Conservation (phyloP, 2,329 filamentous ascomycete genomes). For the Penicillium vulpinum region DNA sequence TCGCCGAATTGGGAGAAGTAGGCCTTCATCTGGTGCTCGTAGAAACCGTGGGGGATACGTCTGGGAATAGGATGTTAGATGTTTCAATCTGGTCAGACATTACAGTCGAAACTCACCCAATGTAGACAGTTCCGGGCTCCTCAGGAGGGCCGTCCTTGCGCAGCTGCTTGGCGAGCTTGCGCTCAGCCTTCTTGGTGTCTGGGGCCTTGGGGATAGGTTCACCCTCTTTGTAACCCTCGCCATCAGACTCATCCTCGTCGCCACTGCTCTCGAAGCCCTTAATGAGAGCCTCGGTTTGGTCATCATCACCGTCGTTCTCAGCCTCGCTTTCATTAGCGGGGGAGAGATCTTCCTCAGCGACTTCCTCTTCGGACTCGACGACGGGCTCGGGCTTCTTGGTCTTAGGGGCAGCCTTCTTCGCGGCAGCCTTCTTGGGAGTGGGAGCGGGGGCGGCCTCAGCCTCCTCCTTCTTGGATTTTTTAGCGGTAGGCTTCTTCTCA, state of each 20-base stretch:
- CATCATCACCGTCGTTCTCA: constrained; percentile 45
- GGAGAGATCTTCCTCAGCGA: constrained; percentile 22
- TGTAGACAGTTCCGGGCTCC: constrained; percentile 76
- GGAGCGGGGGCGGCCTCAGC: constrained; percentile 31
- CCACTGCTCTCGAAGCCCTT: constrained; percentile 57
- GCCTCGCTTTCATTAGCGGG: constrained; percentile 25
- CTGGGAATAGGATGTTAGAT: constrained; percentile 36
- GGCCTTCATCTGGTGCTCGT: constrained; percentile 88
- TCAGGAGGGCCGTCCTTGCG: constrained; percentile 48
- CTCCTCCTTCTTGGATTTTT: constrained; percentile 44
- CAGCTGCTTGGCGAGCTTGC: constrained; percentile 53
- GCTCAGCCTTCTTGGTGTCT: constrained; percentile 49
- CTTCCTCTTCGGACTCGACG: constrained; percentile 36
- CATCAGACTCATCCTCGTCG: constrained; percentile 52
- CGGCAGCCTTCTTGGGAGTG: constrained; percentile 14
- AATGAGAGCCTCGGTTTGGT: constrained; percentile 56
- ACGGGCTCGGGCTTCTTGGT: constrained; percentile 37
- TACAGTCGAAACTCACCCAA: constrained; percentile 58
- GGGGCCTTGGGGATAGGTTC: constrained; percentile 46
- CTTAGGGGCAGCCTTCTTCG: constrained; percentile 39
- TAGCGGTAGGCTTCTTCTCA: constrained; percentile 39
- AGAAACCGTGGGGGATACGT: constrained; percentile 92
- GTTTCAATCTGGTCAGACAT: not conserved
- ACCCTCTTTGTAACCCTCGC: constrained; percentile 49
- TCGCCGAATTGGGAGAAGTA: constrained; percentile 94